Evolutionary conservation across 768 basidiomycete genomes (phyloP).

Genomic region (Polyporus arcularius): DNA sequence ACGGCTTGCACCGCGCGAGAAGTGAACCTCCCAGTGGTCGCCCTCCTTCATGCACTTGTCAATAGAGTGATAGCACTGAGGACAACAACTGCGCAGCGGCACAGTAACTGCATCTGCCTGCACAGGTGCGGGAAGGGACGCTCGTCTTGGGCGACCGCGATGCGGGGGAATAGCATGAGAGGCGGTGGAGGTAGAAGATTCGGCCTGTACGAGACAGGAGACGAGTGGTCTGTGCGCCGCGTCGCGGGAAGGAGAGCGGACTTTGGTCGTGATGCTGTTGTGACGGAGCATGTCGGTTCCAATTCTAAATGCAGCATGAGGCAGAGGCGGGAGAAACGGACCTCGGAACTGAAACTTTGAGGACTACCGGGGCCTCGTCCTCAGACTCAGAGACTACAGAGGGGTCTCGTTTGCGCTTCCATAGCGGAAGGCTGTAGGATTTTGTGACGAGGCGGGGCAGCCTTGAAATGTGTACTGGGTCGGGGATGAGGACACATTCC

Average conservation of each 20-base stretch:
- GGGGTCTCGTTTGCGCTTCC: constrained; percentile 45
- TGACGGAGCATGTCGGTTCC: background rate
- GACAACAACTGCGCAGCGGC: constrained; percentile 73
- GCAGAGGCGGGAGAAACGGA: constrained; percentile 31
- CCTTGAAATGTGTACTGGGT: constrained; percentile 41
- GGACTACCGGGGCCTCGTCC: constrained; percentile 38
- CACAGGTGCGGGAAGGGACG: constrained; percentile 16
- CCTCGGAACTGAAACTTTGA: constrained; percentile 67
- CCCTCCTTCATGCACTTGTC: constrained; percentile 59
- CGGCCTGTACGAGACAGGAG: constrained; percentile 56
- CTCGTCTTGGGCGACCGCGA: constrained; percentile 16
- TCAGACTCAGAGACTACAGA: constrained; percentile 22
- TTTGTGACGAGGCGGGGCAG: constrained; percentile 58
- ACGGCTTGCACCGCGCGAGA: constrained; percentile 61
- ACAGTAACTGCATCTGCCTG: constrained; percentile 48
- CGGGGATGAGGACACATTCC: constrained; percentile 77
- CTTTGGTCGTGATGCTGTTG: constrained; percentile 22
- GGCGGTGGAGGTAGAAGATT: constrained; percentile 1
- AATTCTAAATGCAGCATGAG: background rate
- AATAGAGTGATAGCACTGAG: constrained; percentile 57
- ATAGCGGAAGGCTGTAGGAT: constrained; percentile 69
- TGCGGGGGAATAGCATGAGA: constrained; percentile 14
- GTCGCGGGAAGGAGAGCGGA: constrained; percentile 41
- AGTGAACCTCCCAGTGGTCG: constrained; percentile 62
- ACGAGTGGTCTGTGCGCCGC: constrained; percentile 34